Evolutionary conservation across 805 yeast species (phyloP), one percentile per base, ranked within the genome.

Genomic region (Yamadazyma ubonensis): DNA sequence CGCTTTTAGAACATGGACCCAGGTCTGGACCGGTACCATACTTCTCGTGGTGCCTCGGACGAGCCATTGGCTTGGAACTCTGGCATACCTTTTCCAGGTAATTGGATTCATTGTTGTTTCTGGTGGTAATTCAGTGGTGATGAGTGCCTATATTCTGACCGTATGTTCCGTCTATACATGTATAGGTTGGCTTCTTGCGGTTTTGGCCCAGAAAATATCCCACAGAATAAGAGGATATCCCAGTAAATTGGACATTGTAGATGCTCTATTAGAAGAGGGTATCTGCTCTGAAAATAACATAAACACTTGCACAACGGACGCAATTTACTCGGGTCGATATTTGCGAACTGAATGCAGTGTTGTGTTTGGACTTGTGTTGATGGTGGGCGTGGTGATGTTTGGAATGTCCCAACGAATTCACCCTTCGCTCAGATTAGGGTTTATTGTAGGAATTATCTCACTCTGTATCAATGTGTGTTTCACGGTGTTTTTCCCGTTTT

Each of bases 51-150:
- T 58, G 3, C 64, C 59, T 2, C 30, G 41, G 2, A 46, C 58
- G 1, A 48, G 53, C 31, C 32, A 29, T 16, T 64, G 67, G 67
- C 12, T 62, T 0, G 67, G 67, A 5, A 38, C 36, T 15, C 65
- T 61, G 3, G 46, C 59, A 2, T 63, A 53, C 41, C 45, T 63
- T 29, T 37, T 58, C 23, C 62, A 53, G 29, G 51, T 62, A 10
- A 44, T 62, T 17, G 62, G 58, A 2, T 58, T 61, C 32, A 52
- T 61, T 18, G 40, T 39, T 3, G 47, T 51, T 15, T 29, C 58
- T n/a, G 68, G 70, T 2, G 65, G 65, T 2, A 36, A 41, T 9
- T 55, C 55, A 41, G 41, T 61, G 3, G 43, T 50, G n/a, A 25
- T 42, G 11, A 55, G 55, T 29, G 33, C 51, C 5, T 37, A 49